Evolutionary conservation across 352 stramenopile genomes (phyloP).

Genomic region (Discostella stelligera): DNA sequence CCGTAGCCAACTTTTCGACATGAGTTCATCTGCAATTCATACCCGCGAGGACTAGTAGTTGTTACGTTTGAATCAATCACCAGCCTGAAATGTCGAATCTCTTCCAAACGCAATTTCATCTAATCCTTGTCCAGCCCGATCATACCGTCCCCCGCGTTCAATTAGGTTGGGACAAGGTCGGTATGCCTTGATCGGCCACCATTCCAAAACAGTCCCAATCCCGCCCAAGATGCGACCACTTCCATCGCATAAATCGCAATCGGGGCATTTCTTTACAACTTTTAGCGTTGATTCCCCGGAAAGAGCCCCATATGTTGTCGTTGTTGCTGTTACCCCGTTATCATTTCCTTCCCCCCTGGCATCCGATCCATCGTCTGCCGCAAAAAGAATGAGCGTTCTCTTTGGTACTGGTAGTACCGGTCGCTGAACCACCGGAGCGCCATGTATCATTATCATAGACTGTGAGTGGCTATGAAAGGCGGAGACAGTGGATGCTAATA

Average conservation of each 20-base stretch:
- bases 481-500: neutral
- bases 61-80: constrained; percentile 2
- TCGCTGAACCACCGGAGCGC: neutral
- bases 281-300: constrained; percentile 1
- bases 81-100: constrained; percentile 4
- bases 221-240: constrained; percentile 78
- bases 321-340: neutral
- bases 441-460: neutral
- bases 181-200: constrained; percentile 83
- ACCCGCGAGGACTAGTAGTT: neutral
- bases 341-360: neutral
- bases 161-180: constrained; percentile 82
- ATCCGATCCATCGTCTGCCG: neutral
- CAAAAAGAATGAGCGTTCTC: constrained; percentile 17
- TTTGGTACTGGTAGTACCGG: neutral
- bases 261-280: constrained; percentile 58
- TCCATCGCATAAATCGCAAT: constrained; percentile 78
- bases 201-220: constrained; percentile 70
- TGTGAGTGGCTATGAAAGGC: neutral
- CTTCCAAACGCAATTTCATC: constrained; percentile 82
- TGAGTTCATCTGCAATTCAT: too few species aligned
- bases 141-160: constrained; percentile 72
- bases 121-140: constrained; percentile 75
- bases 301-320: neutral
- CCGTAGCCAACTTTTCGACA: too few species aligned